phyloP scores from a whole-genome alignment of 495 filamentous ascomycete genomes.

The Talaromyces wortmannii region DNA sequence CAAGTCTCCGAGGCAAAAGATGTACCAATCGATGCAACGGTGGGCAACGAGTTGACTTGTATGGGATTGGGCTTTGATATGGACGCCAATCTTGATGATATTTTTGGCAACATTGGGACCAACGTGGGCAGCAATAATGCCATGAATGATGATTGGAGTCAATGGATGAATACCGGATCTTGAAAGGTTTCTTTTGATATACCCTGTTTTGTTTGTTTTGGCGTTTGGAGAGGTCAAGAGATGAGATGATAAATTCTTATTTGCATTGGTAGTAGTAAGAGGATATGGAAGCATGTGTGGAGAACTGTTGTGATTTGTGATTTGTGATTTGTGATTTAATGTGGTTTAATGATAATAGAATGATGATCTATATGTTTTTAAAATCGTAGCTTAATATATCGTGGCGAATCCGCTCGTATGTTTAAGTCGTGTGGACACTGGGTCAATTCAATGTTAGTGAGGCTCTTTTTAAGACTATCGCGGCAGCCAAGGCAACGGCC shows the following conservation, averaged over 20 bases:
- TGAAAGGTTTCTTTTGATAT: not conserved
- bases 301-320: too few relatives aligned
- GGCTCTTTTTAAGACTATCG: too few relatives aligned
- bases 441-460: too few relatives aligned
- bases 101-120: constrained; percentile 29
- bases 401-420: too few relatives aligned
- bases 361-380: too few relatives aligned
- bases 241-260: too few relatives aligned
- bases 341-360: too few relatives aligned
- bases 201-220: not conserved
- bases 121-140: constrained; percentile 11
- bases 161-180: constrained; percentile 32
- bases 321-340: too few relatives aligned
- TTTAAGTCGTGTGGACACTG: too few relatives aligned
- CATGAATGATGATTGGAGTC: constrained; percentile 33
- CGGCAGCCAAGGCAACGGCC: not conserved
- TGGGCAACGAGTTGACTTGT: constrained; percentile 18
- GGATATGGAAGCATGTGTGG: not conserved
- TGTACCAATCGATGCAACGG: constrained; percentile 17
- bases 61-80: constrained; percentile 11
- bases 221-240: too few relatives aligned
- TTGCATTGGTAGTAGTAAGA: too few relatives aligned
- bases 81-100: constrained; percentile 33
- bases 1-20: constrained; percentile 12
- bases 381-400: too few relatives aligned